Evolutionary conservation across 768 basidiomycete species (phyloP), one percentile per base, ranked within the genome.

Genomic region (Xerocomus brunneocitrinus): DNA sequence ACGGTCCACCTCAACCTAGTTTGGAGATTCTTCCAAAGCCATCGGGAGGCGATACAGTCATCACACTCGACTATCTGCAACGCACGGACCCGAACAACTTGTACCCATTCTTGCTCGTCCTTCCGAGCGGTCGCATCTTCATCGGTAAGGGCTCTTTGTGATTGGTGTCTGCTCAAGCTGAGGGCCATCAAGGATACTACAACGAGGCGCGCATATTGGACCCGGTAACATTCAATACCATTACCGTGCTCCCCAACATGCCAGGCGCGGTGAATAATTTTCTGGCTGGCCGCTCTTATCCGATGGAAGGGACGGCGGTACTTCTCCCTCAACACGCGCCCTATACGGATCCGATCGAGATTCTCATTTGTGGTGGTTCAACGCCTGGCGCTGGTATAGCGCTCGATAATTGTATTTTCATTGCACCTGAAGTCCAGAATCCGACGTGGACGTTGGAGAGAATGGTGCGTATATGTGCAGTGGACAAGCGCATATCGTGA

Each of bases 191-290:
- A 89, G 87, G 76, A 0, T 90, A 91, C 62, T 90, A 83, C 71
- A 91, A 91, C 56, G 85, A 91, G 67, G 89, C 89, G 0, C 82
- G 89, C 14, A 80, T 91, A 55, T 72, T 91, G 27, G 78, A 91
- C 53, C 82, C 85, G 0, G 72, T 64, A 10, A 86, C 79, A 1
- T 89, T 91, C 57, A 68, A 74, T 22, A 90, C 89, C 0, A 66
- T 82, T 50, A 68, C 68, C 5, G 68, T 72, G 7, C 67, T 90
- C 5, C 89, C 89, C 14, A 88, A 89, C 59, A 82, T 87, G 57
- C 89, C 89, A 0, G 88, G 84, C 0, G 75, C 83, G 0, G 89
- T 91, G 43, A 83, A 81, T 55, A 80, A 85, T 60, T 83, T 84
- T 71, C 67, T 81, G n/a, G 84, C 76, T 12, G 85, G 89, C 28